Percentiles rank a stretch among this genome's conserved stretches.
phyloP scores from a whole-genome alignment of 352 stramenopile genomes.

The Globisporangium acanthophoron region DNA sequence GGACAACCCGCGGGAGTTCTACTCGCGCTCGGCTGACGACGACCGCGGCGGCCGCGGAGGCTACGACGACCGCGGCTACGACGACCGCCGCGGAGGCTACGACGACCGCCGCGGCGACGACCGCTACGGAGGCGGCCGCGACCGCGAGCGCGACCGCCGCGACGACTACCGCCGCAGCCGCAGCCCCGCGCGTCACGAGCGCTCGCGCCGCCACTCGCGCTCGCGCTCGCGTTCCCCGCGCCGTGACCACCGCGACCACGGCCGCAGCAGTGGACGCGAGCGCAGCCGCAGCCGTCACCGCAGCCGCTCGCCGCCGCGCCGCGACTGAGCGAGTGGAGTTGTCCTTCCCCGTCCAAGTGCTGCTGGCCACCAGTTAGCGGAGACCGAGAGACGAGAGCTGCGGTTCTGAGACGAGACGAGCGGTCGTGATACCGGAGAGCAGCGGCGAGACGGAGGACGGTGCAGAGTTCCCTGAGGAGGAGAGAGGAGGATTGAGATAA shows the following conservation, averaged over 20 bases:
- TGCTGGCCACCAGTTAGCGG: background rate
- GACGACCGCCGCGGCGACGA: slow-evolving; percentile 18
- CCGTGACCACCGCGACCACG: slow-evolving; percentile 15
- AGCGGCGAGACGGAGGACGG: background rate
- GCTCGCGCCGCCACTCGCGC: slow-evolving; percentile 20
- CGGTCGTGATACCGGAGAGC: background rate
- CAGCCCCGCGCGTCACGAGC: slow-evolving; percentile 28
- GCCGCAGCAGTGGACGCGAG: slow-evolving; percentile 16
- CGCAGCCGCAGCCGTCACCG: slow-evolving; percentile 34
- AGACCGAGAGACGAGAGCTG: background rate
- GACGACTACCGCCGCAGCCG: slow-evolving; percentile 19
- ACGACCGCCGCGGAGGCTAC: slow-evolving; percentile 9
- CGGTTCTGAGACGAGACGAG: background rate
- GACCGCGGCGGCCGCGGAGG: slow-evolving; percentile 22
- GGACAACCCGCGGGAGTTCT: slow-evolving; percentile 75
- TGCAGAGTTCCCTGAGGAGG: slow-evolving; percentile 4
- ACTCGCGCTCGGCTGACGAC: slow-evolving; percentile 30
- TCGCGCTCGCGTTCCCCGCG: slow-evolving; percentile 38
- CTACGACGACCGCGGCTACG: slow-evolving; percentile 12
- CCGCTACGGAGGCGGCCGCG: slow-evolving; percentile 12
- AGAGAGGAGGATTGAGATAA: slow-evolving; percentile 14
- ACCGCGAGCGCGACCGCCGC: slow-evolving; percentile 13
- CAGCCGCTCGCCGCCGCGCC: slow-evolving; percentile 40
- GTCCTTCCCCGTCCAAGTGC: too few relatives aligned
- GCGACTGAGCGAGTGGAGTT: slow-evolving; percentile 31